These are phyloP conservation scores for Tilletia horrida DNA, from an alignment of 1,284 basidiomycete species.

Conservation along the genomic window DNA sequence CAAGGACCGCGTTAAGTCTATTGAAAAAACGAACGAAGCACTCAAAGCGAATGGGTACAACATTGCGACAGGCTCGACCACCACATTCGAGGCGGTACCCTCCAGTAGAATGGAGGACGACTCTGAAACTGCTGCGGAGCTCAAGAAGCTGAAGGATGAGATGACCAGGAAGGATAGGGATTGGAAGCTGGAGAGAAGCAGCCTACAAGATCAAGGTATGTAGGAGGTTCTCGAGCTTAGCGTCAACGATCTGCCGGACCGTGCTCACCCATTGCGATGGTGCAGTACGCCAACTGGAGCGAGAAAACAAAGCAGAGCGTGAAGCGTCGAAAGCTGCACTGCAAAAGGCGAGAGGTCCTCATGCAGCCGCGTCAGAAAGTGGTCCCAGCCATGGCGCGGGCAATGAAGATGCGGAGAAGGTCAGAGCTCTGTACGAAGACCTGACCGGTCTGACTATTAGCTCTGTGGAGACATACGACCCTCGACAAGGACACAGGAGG, in stretches of 20 bases:
- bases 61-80: neutral
- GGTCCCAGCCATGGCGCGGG: neutral
- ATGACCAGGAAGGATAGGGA: conserved; percentile 2
- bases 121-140: neutral
- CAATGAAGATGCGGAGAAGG: conserved; percentile 36
- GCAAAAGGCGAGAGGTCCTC: neutral
- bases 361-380: neutral
- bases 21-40: neutral
- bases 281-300: conserved; percentile 14
- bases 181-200: conserved; percentile 7
- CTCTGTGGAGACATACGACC: conserved; percentile 33
- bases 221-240: neutral
- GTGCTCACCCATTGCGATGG: neutral
- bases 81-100: neutral
- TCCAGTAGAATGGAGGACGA: neutral
- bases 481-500: conserved; percentile 21
- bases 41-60: conserved; percentile 20
- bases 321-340: conserved; percentile 11
- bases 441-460: conserved; percentile 48
- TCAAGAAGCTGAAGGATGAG: neutral
- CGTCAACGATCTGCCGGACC: too few relatives aligned
- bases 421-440: conserved; percentile 52
- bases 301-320: conserved; percentile 2
- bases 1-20: conserved; percentile 35
- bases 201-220: conserved; percentile 2